Percentiles rank a stretch among this genome's conserved stretches.
These are phyloP conservation scores for Tolypocladium pustulatum DNA, from an alignment of 2,329 filamentous ascomycete species.

Conservation along the genomic window DNA sequence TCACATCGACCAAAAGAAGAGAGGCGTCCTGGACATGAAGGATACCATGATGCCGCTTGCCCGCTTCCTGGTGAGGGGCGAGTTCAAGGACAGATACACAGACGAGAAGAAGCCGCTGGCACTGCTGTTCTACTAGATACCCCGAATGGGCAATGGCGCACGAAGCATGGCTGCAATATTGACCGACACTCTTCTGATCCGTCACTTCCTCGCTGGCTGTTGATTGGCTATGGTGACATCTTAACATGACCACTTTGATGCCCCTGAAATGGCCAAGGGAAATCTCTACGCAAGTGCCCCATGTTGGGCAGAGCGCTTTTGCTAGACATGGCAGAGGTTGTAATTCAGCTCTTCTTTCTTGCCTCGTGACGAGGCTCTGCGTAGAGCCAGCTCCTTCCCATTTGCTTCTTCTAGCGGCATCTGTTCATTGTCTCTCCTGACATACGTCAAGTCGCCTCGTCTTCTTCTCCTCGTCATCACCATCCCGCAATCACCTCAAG, in stretches of 20 bases:
- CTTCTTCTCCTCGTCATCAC: slow-evolving; percentile 8
- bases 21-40: slow-evolving; percentile 89
- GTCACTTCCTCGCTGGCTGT: too few species aligned
- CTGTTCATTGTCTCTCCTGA: not conserved
- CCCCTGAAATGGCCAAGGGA: too few species aligned
- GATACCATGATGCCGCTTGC: slow-evolving; percentile 78
- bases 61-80: slow-evolving; percentile 57
- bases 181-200: not conserved
- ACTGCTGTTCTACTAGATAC: slow-evolving; percentile 52
- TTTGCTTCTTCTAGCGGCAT: not conserved
- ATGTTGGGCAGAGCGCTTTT: not conserved
- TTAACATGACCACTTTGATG: too few species aligned
- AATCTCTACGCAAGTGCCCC: too few species aligned
- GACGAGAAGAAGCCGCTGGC: slow-evolving; percentile 47
- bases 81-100: slow-evolving; percentile 61
- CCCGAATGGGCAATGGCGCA: not conserved
- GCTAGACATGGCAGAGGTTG: too few species aligned
- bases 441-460: slow-evolving; percentile 1
- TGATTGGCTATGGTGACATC: too few species aligned
- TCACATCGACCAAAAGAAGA: slow-evolving; percentile 89
- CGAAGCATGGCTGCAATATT: not conserved
- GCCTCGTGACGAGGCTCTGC: not conserved
- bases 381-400: slow-evolving; percentile 1
- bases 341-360: not conserved
- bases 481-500: slow-evolving; percentile 11